Conservation (phyloP, 768 basidiomycete species). For the Erythrobasidium yunnanense region DNA sequence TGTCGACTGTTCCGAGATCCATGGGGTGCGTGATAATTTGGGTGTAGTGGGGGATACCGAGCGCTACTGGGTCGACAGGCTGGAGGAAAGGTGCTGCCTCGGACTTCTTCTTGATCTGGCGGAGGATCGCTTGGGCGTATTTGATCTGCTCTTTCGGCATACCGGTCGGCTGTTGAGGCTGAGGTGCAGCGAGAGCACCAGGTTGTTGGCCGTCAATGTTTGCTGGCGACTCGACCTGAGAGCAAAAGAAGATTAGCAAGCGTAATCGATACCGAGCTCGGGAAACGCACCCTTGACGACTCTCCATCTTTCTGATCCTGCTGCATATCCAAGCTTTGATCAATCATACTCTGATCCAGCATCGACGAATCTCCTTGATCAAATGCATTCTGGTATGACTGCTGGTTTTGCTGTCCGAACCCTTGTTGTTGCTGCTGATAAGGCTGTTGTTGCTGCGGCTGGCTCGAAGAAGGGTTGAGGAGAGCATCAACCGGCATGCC, state of each 20-base stretch:
- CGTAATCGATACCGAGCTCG: no score
- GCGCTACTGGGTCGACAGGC: slow-evolving; percentile 76
- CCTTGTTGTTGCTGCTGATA: no score
- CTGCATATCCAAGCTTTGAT: slow-evolving; percentile 11
- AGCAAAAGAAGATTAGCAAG: neutral
- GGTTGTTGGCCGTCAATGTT: neutral
- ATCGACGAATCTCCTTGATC: slow-evolving; percentile 8
- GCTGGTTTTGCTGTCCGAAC: no score
- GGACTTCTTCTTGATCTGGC: slow-evolving; percentile 72
- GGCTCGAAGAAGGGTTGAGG: neutral
- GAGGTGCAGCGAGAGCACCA: neutral
- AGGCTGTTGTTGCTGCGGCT: neutral
- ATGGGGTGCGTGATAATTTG: slow-evolving; percentile 79
- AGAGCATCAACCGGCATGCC: neutral
- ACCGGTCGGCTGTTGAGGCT: slow-evolving; percentile 19
- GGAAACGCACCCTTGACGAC: no score
- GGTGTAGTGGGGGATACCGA: slow-evolving; percentile 66
- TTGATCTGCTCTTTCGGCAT: slow-evolving; percentile 63
- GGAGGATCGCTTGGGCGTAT: slow-evolving; percentile 64
- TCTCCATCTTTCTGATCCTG: no score
- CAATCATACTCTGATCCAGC: slow-evolving; percentile 8
- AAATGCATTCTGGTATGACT: no score
- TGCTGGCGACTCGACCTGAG: neutral
- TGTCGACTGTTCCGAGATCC: slow-evolving; percentile 86
- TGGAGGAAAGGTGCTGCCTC: slow-evolving; percentile 68